A percentile compares a stretch with the other conserved stretches of the same genome.
These are phyloP conservation scores for Chondrostereum purpureum DNA, from an alignment of 1,284 basidiomycete species.

Conservation along the genomic window DNA sequence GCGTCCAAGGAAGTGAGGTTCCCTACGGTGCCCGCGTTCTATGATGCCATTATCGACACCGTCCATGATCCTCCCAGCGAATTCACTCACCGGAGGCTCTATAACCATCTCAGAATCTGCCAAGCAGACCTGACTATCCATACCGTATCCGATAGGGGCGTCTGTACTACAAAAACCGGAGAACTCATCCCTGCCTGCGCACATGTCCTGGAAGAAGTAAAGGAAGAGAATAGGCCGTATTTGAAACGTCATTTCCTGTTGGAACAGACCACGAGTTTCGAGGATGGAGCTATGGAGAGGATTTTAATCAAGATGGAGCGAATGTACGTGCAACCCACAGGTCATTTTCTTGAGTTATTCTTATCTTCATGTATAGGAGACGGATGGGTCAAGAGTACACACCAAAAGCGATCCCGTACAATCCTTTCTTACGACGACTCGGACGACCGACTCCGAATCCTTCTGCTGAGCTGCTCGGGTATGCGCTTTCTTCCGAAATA, in stretches of 20 bases:
- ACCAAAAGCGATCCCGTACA: too few relatives aligned
- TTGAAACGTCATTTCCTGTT: neutral
- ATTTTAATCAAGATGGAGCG: neutral
- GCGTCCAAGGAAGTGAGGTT: conserved; percentile 8
- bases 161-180: neutral
- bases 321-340: too few relatives aligned
- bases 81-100: neutral
- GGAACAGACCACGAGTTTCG: neutral
- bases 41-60: conserved; percentile 10
- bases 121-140: neutral
- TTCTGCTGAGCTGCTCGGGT: too few relatives aligned
- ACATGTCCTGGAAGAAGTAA: neutral
- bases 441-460: too few relatives aligned
- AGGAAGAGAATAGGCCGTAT: conserved; percentile 1
- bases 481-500: too few relatives aligned
- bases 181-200: neutral
- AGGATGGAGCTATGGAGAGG: neutral
- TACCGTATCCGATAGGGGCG: conserved; percentile 52
- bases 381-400: too few relatives aligned
- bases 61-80: conserved; percentile 9
- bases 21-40: conserved; percentile 12
- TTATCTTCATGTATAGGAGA: too few relatives aligned
- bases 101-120: neutral
- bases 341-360: too few relatives aligned
- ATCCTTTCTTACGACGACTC: too few relatives aligned